These are phyloP conservation scores for Stagonosporopsis cucurbitacearum DNA, from an alignment of 2,329 filamentous ascomycete genomes.

Conservation along the genomic window DNA sequence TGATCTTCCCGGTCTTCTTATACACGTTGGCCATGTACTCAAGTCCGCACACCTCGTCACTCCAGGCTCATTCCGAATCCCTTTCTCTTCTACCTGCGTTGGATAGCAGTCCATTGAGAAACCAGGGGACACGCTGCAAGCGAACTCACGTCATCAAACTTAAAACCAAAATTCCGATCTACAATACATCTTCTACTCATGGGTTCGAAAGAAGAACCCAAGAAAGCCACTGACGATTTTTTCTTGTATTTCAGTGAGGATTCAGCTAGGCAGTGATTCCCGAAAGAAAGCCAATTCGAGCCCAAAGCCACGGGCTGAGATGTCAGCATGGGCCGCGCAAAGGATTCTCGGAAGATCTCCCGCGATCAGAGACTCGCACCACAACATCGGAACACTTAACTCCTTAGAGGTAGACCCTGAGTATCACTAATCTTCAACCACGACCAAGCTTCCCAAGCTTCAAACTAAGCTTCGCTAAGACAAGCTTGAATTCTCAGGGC, in stretches of 20 bases:
- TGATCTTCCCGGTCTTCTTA: neutral
- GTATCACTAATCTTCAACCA: neutral
- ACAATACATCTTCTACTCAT: neutral
- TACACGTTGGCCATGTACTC: neutral
- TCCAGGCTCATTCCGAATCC: neutral
- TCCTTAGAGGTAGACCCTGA: neutral
- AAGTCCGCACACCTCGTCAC: too few species aligned
- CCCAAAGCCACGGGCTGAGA: neutral
- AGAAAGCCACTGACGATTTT: neutral
- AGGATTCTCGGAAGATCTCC: conserved; percentile 7
- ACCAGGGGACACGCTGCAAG: neutral
- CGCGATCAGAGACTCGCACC: neutral
- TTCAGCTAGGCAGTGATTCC: neutral
- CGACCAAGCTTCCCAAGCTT: conserved; percentile 1
- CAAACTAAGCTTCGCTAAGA: neutral
- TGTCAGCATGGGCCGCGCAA: neutral
- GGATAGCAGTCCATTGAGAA: neutral
- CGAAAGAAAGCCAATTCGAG: neutral
- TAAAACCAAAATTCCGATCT: neutral
- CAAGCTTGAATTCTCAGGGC: neutral
- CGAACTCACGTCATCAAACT: conserved; percentile 1
- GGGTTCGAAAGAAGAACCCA: too few species aligned
- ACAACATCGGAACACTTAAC: neutral
- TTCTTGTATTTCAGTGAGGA: neutral
- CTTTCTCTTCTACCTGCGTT: neutral